These are phyloP conservation scores for Globisporangium alternatum DNA, from an alignment of 352 stramenopile species.

Conservation along the genomic window DNA sequence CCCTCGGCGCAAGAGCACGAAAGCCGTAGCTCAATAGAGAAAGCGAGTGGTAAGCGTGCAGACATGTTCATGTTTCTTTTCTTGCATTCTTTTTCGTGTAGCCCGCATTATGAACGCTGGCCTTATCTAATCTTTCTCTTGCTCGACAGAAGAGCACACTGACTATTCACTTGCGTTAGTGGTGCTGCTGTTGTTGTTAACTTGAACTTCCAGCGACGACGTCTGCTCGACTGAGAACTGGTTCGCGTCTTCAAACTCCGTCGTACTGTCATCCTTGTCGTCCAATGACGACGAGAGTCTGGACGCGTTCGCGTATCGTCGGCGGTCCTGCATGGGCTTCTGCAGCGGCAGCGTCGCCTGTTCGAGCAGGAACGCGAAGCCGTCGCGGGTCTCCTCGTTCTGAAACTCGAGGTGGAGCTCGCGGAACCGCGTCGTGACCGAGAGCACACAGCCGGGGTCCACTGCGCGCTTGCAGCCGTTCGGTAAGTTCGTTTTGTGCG, in stretches of 20 bases:
- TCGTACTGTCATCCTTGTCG: constrained; percentile 14
- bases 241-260: constrained; percentile 17
- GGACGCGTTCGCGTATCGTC: constrained; percentile 17
- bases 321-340: constrained; percentile 6
- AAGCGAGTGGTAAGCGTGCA: not conserved
- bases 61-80: constrained; percentile 1
- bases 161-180: constrained; percentile 17
- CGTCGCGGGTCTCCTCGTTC: constrained; percentile 61
- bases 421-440: constrained; percentile 54
- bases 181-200: not conserved
- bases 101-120: not conserved
- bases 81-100: constrained; percentile 2
- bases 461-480: constrained; percentile 52
- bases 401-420: constrained; percentile 72
- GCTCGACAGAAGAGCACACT: constrained; percentile 9
- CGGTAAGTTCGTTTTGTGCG: constrained; percentile 35
- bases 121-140: constrained; percentile 3
- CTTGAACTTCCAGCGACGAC: not conserved
- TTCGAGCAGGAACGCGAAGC: constrained; percentile 65
- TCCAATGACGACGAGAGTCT: constrained; percentile 12
- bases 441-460: constrained; percentile 53
- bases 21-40: constrained; percentile 17
- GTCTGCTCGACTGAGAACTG: not conserved
- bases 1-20: constrained; percentile 27
- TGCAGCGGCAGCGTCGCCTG: constrained; percentile 55